These are phyloP conservation scores for Phytophthora pseudosyringae DNA, from an alignment of 352 stramenopile species.

Conservation along the genomic window DNA sequence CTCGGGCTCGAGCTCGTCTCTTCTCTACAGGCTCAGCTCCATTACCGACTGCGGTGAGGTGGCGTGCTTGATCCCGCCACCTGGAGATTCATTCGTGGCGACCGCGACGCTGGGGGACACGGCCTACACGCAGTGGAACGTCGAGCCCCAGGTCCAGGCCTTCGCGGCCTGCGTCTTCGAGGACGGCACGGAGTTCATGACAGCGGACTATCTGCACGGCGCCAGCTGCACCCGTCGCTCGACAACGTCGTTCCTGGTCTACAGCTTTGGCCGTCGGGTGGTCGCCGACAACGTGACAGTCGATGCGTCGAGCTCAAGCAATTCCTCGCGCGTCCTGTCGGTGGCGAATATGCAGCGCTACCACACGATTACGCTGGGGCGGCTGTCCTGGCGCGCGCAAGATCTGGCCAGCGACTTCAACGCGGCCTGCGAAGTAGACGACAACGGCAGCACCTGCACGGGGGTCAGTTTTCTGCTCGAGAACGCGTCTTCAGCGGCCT, in stretches of 20 bases:
- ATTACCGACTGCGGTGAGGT: constrained; percentile 36
- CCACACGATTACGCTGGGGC: constrained; percentile 55
- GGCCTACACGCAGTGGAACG: constrained; percentile 31
- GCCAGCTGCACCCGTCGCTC: constrained; percentile 29
- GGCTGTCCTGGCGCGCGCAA: constrained; percentile 41
- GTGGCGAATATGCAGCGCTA: constrained; percentile 50
- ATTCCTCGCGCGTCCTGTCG: constrained; percentile 21
- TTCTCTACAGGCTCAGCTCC: constrained; percentile 21
- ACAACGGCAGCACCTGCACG: constrained; percentile 24
- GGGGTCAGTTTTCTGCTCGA: constrained; percentile 48
- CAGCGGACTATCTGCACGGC: constrained; percentile 37
- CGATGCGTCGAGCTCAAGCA: constrained; percentile 16
- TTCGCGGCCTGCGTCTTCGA: constrained; percentile 44
- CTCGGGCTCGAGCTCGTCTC: constrained; percentile 8
- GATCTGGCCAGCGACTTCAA: constrained; percentile 54
- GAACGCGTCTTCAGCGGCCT: constrained; percentile 5
- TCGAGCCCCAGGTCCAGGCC: constrained; percentile 45
- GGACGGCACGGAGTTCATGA: constrained; percentile 39
- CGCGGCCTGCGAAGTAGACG: constrained; percentile 28
- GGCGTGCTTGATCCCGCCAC: constrained; percentile 42
- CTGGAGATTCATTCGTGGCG: constrained; percentile 17
- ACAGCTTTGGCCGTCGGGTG: constrained; percentile 50
- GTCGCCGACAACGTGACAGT: constrained; percentile 42
- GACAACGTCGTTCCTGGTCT: constrained; percentile 53
- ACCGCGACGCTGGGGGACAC: constrained; percentile 18